phyloP scores from a whole-genome alignment of 345 rosid species.

The Cardamine occulta region DNA sequence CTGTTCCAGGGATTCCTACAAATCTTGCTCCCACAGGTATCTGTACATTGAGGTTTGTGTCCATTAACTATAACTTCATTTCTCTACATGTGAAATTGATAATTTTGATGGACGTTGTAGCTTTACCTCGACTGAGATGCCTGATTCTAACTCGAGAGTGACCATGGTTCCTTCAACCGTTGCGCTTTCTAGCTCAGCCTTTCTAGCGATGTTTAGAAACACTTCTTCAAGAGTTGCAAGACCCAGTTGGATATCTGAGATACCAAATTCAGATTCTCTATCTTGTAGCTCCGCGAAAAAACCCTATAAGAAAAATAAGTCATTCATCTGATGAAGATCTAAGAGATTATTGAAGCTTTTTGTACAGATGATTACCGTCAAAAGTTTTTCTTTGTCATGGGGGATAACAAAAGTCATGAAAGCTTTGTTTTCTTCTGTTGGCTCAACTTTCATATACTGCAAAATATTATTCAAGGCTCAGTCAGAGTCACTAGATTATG shows the following conservation, averaged over 20 bases:
- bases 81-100: not conserved
- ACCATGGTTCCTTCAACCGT: slow-evolving; percentile 70
- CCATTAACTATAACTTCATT: not conserved
- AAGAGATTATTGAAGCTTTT: slow-evolving; percentile 10
- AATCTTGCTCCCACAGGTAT: slow-evolving; percentile 84
- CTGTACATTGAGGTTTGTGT: slow-evolving; percentile 43
- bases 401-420: slow-evolving; percentile 88
- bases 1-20: slow-evolving; percentile 80
- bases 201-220: slow-evolving; percentile 81
- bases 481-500: slow-evolving; percentile 2
- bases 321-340: not conserved
- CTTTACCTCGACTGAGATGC: slow-evolving; percentile 63
- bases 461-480: slow-evolving; percentile 10
- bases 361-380: slow-evolving; percentile 53
- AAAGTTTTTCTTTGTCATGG: slow-evolving; percentile 65
- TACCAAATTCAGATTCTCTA: slow-evolving; percentile 63
- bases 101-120: not conserved
- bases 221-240: slow-evolving; percentile 94
- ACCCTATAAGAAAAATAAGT: slow-evolving; percentile 34
- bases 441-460: slow-evolving; percentile 69
- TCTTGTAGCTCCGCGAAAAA: slow-evolving; percentile 76
- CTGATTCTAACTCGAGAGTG: slow-evolving; percentile 66
- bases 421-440: slow-evolving; percentile 72
- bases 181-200: slow-evolving; percentile 91
- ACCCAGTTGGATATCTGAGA: slow-evolving; percentile 83